Evolutionary conservation across 2,329 filamentous ascomycete species (phyloP).

Genomic region (Trichoderma lentiforme): DNA sequence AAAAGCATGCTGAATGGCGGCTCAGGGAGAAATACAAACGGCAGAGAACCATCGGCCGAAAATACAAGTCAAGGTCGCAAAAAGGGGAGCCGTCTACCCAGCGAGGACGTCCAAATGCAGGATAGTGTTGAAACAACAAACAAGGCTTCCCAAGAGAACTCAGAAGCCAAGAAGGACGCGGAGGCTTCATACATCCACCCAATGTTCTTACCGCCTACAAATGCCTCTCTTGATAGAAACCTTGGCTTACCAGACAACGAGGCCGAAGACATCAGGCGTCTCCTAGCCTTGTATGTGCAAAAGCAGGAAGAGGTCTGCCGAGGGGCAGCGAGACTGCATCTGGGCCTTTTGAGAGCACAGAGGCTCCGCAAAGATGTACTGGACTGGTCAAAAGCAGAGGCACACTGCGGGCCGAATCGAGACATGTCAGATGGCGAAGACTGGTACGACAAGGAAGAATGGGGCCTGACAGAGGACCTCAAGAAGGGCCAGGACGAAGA

Average conservation of each 20-base stretch:
- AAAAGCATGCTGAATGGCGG: constrained; percentile 1
- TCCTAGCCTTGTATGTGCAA: constrained; percentile 74
- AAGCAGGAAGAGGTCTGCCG: constrained; percentile 83
- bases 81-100: constrained; percentile 19
- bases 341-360: constrained; percentile 69
- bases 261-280: constrained; percentile 72
- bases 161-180: background rate
- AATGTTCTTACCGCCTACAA: constrained; percentile 64
- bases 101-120: constrained; percentile 24
- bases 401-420: constrained; percentile 60
- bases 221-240: constrained; percentile 64
- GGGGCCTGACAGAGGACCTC: constrained; percentile 69
- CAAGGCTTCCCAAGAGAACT: constrained; percentile 30
- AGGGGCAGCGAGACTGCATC: constrained; percentile 63
- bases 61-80: background rate
- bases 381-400: constrained; percentile 75
- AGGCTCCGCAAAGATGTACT: constrained; percentile 68
- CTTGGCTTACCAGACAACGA: constrained; percentile 68
- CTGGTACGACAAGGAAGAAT: constrained; percentile 82
- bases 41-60: background rate
- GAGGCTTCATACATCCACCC: constrained; percentile 65
- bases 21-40: background rate
- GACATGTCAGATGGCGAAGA: constrained; percentile 88
- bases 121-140: constrained; percentile 30
- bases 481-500: constrained; percentile 82